Conservation (phyloP, 2,329 filamentous ascomycete species). For the Alternaria tenuissima region DNA sequence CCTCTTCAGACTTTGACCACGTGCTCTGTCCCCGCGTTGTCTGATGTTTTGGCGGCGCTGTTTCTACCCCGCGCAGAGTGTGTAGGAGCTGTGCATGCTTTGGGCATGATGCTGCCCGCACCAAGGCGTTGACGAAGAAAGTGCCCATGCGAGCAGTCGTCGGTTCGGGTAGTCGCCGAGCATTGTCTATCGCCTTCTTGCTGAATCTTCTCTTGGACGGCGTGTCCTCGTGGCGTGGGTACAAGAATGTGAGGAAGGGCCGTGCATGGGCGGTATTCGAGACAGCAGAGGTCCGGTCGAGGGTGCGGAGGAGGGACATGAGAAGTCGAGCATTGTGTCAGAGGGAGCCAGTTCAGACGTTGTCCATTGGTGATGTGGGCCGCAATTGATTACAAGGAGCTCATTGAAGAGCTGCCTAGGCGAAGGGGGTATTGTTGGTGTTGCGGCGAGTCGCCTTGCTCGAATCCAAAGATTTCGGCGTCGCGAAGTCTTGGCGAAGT, state of each 20-base stretch:
- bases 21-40: conserved; percentile 31
- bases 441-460: conserved; percentile 4
- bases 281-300: conserved; percentile 61
- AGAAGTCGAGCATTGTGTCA: conserved; percentile 68
- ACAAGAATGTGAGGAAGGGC: conserved; percentile 46
- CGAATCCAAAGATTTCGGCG: conserved; percentile 17
- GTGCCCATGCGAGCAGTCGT: conserved; percentile 53
- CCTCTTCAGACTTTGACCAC: conserved; percentile 8
- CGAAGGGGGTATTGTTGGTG: conserved; percentile 7
- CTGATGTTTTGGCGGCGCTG: conserved; percentile 13
- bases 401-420: conserved; percentile 24
- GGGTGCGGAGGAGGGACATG: conserved; percentile 69
- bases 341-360: conserved; percentile 23
- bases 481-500: conserved; percentile 20
- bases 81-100: conserved; percentile 55
- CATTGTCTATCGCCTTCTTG: conserved; percentile 24
- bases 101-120: conserved; percentile 61
- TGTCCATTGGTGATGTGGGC: conserved; percentile 23
- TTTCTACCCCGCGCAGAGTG: conserved; percentile 18
- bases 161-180: conserved; percentile 7
- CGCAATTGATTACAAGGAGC: conserved; percentile 21
- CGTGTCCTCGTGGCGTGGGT: conserved; percentile 24
- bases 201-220: conserved; percentile 29
- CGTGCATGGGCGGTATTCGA: conserved; percentile 52
- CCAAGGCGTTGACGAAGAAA: conserved; percentile 63